Evolutionary conservation across 2,329 filamentous ascomycete genomes (phyloP).

Genomic region (Pezicula neosporulosa): DNA sequence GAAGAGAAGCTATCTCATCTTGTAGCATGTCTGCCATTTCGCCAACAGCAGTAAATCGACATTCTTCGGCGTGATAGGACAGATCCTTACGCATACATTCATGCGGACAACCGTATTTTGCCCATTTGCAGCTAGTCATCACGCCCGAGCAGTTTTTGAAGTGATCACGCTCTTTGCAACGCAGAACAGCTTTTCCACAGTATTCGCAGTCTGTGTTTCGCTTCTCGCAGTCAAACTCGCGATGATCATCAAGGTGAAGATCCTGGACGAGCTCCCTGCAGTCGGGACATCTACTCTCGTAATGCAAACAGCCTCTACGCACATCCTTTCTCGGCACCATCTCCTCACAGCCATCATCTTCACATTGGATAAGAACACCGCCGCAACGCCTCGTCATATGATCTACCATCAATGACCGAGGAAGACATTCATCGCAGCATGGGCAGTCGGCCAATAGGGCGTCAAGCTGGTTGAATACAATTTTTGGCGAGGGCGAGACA

Average conservation of each 20-base stretch:
- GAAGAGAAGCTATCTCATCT: constrained; percentile 33
- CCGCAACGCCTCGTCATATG: constrained; percentile 56
- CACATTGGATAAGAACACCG: constrained; percentile 53
- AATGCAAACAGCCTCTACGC: constrained; percentile 53
- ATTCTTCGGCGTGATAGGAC: constrained; percentile 42
- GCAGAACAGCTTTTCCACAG: constrained; percentile 22
- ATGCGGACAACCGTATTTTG: constrained; percentile 45
- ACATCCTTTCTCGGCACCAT: constrained; percentile 47
- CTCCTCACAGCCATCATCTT: constrained; percentile 48
- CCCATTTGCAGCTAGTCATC: constrained; percentile 41
- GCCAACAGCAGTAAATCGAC: constrained; percentile 50
- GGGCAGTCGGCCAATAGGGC: constrained; percentile 57
- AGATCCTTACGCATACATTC: constrained; percentile 35
- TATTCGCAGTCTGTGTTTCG: constrained; percentile 20
- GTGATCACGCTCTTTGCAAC: constrained; percentile 22
- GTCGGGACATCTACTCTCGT: constrained; percentile 46
- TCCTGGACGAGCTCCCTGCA: constrained; percentile 46
- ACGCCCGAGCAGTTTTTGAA: constrained; percentile 42
- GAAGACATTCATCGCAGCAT: constrained; percentile 48
- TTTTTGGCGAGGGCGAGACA: constrained; percentile 29
- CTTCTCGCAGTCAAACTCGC: constrained; percentile 41
- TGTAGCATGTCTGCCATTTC: constrained; percentile 44
- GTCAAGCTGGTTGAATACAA: constrained; percentile 60
- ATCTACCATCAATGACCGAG: constrained; percentile 50
- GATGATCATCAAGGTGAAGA: constrained; percentile 44